Evolutionary conservation across 2,329 filamentous ascomycete genomes (phyloP), one percentile per base, ranked within the genome.

Genomic region (Microascus cirrosus): DNA sequence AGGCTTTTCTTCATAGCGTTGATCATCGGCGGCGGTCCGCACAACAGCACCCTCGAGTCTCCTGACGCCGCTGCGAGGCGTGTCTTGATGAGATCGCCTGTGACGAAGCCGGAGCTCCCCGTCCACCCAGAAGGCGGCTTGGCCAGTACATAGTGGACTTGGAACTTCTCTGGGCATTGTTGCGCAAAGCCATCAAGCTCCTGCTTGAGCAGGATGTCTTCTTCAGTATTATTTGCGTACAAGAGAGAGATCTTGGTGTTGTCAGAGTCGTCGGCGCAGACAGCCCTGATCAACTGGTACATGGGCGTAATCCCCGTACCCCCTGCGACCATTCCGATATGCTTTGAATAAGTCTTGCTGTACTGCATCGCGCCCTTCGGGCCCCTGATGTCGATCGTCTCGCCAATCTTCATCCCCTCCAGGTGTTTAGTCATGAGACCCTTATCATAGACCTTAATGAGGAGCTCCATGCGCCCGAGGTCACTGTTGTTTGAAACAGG

Each of bases 221-320:
- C 83, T 77, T 97, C 90, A 32, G 77, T 78, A 60, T 96, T 75
- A 76, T 97, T 99, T 64, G 90, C 94, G 69, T 92, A 96, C 39
- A 99, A 82, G 34, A 99, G 84, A 7, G 93, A 96, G 48, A 99
- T 91, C 79, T 96, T 95, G 66, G 94, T 99, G 83, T 94, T 92
- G 77, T 99, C 94, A 48, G 89, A 83, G 60, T 93, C 90, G 82
- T 96, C 95, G 74, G 87, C 90, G 85, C 97, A 95, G 75, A 99
- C 95, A 68, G 86, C 82, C 61, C 90, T 89, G 63, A 84, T 80
- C 52, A 99, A 85, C 79, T 99, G 94, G 80, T 89, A 97, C 93
- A 97, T 96, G 64, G 94, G 94, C 13, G 94, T 94, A 73, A 99
- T 95, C 61, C 94, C 94, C 7, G 94, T 96, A 62, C 94, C 94